Evolutionary conservation across 2,329 filamentous ascomycete species (phyloP), one percentile per base, ranked within the genome.

Genomic region (Aspergillus hiratsukae): DNA sequence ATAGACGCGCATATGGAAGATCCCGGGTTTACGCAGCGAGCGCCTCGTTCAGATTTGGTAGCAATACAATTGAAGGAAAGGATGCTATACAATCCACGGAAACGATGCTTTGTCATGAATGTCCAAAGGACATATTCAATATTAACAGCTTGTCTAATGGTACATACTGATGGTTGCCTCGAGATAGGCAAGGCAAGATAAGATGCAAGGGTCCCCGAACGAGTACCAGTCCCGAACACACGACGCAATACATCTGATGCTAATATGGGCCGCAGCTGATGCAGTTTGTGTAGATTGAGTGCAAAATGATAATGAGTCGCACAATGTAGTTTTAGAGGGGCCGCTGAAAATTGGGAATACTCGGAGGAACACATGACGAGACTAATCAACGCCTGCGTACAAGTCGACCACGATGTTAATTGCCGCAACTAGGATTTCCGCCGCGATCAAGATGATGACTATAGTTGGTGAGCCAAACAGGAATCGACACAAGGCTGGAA

Each of bases 401-500:
- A 97, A 72, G 74, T 97, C 94, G 35, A 97, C 94, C 29, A 97
- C 83, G 61, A 99, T 97, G 73, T 97, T 97, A 66, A 97, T 88
- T 19, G 85, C 89, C 1, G 92, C 92, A 49, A 97, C 91, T 7
- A 97, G 77, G 60, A 97, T 97, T 72, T 99, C 94, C 11, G 92
- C 92, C 7, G 92, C 93, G 68, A 99, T 97, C 51, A 99, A 85
- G 23, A 97, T 83, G 66, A 99, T 97, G 46, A 99, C 92, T 91
- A 56, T 49, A 52, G 7, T 35, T 35, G 19, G 46, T 68, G 62
- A 67, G 65, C 54, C 54, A 52, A 6, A 27, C 4, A 41, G 2
- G 28, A 21, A 43, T 49, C 43, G 53, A 27, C 21, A 27, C n/a
- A 27, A n/a, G 53, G 50, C n/a, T 31, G n/a, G 25, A 40, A 27